Evolutionary conservation across 495 filamentous ascomycete genomes (phyloP).

Genomic region (Aeminium ludgeri): DNA sequence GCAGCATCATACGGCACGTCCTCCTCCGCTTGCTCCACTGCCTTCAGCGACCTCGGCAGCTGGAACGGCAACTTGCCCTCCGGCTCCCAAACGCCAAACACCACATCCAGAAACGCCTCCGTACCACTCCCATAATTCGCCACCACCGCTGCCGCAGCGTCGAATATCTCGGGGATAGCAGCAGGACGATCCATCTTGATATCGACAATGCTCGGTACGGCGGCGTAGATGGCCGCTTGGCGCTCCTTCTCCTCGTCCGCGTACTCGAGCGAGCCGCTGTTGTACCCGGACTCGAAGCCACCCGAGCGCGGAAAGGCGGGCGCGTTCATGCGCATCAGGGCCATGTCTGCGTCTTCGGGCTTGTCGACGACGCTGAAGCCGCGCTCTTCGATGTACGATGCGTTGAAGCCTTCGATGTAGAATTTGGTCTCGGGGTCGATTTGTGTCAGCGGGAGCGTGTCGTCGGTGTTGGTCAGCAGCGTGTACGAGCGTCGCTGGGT

Average conservation of each 20-base stretch:
- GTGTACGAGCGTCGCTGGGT: slow-evolving; percentile 21
- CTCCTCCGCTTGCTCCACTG: slow-evolving; percentile 1
- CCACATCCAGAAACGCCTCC: slow-evolving; percentile 21
- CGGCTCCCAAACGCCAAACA: slow-evolving; percentile 13
- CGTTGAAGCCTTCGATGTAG: slow-evolving; percentile 23
- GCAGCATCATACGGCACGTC: slow-evolving; percentile 9
- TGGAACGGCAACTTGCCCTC: slow-evolving; percentile 9
- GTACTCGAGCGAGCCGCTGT: slow-evolving; percentile 26
- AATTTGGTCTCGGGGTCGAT: slow-evolving; percentile 14
- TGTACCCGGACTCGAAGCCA: slow-evolving; percentile 21
- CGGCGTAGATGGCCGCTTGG: slow-evolving; percentile 20
- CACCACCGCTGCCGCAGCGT: slow-evolving; percentile 16
- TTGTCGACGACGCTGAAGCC: slow-evolving; percentile 4
- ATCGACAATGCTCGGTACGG: slow-evolving; percentile 19
- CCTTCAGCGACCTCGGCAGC: slow-evolving; percentile 2
- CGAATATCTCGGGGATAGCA: slow-evolving; percentile 20
- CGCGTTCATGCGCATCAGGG: slow-evolving; percentile 22
- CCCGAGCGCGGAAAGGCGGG: slow-evolving; percentile 23
- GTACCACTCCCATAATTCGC: slow-evolving; percentile 21
- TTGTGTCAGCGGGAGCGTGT: slow-evolving; percentile 15
- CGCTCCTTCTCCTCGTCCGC: slow-evolving; percentile 18
- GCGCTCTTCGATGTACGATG: slow-evolving; percentile 11
- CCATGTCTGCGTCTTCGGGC: slow-evolving; percentile 23
- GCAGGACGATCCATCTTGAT: slow-evolving; percentile 22
- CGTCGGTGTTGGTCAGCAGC: slow-evolving; percentile 22